Evolutionary conservation across 306 rosid species (phyloP), one percentile per base, ranked within the genome.

Genomic region (Corylus heterophylla): DNA sequence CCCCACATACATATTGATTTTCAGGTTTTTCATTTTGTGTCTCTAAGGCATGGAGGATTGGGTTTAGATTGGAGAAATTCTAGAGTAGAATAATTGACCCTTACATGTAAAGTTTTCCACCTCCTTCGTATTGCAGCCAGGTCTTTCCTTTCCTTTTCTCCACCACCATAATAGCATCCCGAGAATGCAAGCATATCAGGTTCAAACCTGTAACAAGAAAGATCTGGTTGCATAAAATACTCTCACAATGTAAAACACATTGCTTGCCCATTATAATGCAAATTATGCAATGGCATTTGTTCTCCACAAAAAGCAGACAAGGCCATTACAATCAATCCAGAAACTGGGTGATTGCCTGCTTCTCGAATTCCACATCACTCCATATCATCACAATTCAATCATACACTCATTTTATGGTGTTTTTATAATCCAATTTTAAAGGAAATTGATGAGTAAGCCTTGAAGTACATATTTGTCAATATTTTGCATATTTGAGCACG

Each of bases 181-280:
- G 99, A 96, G 87, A 96, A 96, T 80, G 99, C 99, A 84, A 96
- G 98, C 99, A 96, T 96, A 87, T 96, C 99, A 76, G 98, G 94
- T 85, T 96, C 99, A 86, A 88, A 96, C 83, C 99, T 95, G 90
- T 37, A 75, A 87, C 54, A 76, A 55, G 68, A 79, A 78, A 76
- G 51, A 31, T 69, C 52, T 16, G 12, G 74, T 76, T 61, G 73
- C 2, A 79, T 47, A 61, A 58, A 79, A 84, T 80, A 84, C 69
- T 22, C 67, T 74, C 71, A 81, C 66, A 72, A 54, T 45, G 44
- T 27, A 55, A 20, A 75, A 22, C 14, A 18, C 61, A 56, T 73
- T 66, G 74, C 17, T 67, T n/a, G 5, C 37, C 55, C 25, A 8
- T 37, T 12, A 22, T 39, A 42, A 67, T 39, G 50, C 7, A 67